phyloP scores from a whole-genome alignment of 1,139 yeast species.

The Candida neerlandica region DNA sequence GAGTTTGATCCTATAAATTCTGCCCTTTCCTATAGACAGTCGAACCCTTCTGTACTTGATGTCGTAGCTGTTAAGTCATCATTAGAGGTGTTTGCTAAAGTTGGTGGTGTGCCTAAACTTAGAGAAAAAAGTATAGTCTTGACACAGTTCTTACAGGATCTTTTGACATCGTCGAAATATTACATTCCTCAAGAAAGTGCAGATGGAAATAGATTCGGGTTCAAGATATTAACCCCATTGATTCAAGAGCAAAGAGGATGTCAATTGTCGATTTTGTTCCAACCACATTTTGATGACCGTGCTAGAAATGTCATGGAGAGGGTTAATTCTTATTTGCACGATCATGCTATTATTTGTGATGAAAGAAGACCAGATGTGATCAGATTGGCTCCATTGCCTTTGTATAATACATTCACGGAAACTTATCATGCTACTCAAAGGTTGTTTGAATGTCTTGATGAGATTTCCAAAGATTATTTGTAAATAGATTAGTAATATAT shows the following conservation, averaged over 20 bases:
- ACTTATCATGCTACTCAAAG: conserved; percentile 49
- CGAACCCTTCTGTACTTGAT: conserved; percentile 89
- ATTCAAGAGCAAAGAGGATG: conserved; percentile 67
- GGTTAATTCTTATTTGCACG: conserved; percentile 53
- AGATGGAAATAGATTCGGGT: conserved; percentile 38
- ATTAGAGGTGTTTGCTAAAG: conserved; percentile 57
- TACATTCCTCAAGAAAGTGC: conserved; percentile 37
- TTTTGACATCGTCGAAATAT: conserved; percentile 46
- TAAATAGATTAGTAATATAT: conserved; percentile 2
- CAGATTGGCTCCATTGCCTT: conserved; percentile 79
- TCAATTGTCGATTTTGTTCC: conserved; percentile 74
- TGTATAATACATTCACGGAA: conserved; percentile 77
- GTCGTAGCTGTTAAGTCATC: conserved; percentile 72
- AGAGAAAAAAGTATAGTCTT: conserved; percentile 59
- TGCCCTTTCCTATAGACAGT: conserved; percentile 86
- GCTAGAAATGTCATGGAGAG: conserved; percentile 59
- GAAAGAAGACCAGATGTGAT: conserved; percentile 90
- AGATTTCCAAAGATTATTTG: conserved; percentile 13
- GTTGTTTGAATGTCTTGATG: conserved; percentile 43
- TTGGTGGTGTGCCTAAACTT: conserved; percentile 65
- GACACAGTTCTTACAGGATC: conserved; percentile 57
- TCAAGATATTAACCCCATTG: conserved; percentile 73
- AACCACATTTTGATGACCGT: conserved; percentile 46
- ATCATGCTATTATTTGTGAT: conserved; percentile 74
- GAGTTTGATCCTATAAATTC: conserved; percentile 76